Evolutionary conservation across 2,329 filamentous ascomycete species (phyloP).

Genomic region (Aspergillus intermedius): DNA sequence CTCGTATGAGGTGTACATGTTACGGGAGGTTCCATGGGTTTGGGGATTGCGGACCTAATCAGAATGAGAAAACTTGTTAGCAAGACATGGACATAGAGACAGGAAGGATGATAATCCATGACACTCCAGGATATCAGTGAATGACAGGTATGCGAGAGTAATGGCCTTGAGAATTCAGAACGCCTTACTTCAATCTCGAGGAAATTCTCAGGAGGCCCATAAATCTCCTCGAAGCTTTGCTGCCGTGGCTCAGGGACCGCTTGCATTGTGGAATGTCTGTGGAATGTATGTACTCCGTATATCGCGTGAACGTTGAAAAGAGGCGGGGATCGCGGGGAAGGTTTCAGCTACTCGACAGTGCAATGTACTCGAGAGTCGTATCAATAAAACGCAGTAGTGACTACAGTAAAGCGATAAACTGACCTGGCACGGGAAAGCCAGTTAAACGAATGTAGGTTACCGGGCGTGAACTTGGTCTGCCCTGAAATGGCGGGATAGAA

Average conservation of each 20-base stretch:
- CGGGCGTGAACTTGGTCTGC: background rate
- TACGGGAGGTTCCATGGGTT: conserved; percentile 87
- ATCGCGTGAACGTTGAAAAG: background rate
- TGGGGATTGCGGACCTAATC: conserved; percentile 80
- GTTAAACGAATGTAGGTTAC: background rate
- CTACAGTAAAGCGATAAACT: background rate
- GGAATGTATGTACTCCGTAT: background rate
- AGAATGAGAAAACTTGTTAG: background rate
- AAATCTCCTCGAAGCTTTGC: conserved; percentile 98
- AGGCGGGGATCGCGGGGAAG: conserved; percentile 7
- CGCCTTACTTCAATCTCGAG: conserved; percentile 82
- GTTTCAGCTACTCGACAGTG: background rate
- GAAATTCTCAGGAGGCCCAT: conserved; percentile 97
- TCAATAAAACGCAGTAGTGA: background rate
- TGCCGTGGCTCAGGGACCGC: conserved; percentile 64
- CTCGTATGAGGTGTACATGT: conserved; percentile 99
- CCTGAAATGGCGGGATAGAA: background rate
- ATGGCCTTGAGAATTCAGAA: background rate
- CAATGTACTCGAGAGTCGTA: background rate
- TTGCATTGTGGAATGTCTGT: conserved; percentile 45
- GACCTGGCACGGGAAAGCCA: background rate
- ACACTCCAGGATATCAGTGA: background rate
- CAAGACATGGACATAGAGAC: background rate
- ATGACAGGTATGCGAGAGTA: background rate
- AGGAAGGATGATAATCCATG: no score